Conservation (phyloP, 2,329 filamentous ascomycete genomes). For the Pezizomycotina sp. region DNA sequence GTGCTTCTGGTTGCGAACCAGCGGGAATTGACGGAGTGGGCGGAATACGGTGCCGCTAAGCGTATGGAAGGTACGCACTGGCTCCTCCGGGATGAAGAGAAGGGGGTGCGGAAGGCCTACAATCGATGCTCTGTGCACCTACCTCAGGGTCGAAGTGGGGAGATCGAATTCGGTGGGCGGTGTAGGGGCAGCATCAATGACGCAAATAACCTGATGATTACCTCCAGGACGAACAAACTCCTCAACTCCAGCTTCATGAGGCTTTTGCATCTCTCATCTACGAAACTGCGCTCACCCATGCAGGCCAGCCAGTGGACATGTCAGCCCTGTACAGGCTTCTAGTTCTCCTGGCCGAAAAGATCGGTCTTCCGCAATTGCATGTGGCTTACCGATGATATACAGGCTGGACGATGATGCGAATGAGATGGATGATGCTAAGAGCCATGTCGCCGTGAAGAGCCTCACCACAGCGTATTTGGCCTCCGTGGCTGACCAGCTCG, state of each 20-base stretch:
- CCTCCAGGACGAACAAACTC: slow-evolving; percentile 27
- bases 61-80: slow-evolving; percentile 91
- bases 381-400: slow-evolving; percentile 75
- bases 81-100: slow-evolving; percentile 66
- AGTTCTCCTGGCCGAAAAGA: slow-evolving; percentile 51
- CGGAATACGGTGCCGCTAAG: slow-evolving; percentile 61
- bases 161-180: slow-evolving; percentile 50
- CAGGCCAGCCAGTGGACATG: slow-evolving; percentile 57
- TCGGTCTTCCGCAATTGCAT: slow-evolving; percentile 71
- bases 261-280: slow-evolving; percentile 74
- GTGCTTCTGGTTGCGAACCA: slow-evolving; percentile 70
- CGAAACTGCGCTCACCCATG: slow-evolving; percentile 62
- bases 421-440: slow-evolving; percentile 45
- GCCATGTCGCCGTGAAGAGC: slow-evolving; percentile 65
- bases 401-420: slow-evolving; percentile 72
- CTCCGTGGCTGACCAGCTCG: slow-evolving; percentile 59
- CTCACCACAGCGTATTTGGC: slow-evolving; percentile 82
- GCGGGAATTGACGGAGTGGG: slow-evolving; percentile 43
- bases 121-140: slow-evolving; percentile 66
- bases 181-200: slow-evolving; percentile 34
- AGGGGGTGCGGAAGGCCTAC: slow-evolving; percentile 67
- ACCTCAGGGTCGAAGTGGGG: slow-evolving; percentile 45
- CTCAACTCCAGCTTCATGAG: slow-evolving; percentile 45
- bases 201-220: slow-evolving; percentile 23
- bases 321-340: slow-evolving; percentile 62